These are phyloP conservation scores for Gaeumannomyces sp. DNA, from an alignment of 2,329 filamentous ascomycete species.

Conservation along the genomic window DNA sequence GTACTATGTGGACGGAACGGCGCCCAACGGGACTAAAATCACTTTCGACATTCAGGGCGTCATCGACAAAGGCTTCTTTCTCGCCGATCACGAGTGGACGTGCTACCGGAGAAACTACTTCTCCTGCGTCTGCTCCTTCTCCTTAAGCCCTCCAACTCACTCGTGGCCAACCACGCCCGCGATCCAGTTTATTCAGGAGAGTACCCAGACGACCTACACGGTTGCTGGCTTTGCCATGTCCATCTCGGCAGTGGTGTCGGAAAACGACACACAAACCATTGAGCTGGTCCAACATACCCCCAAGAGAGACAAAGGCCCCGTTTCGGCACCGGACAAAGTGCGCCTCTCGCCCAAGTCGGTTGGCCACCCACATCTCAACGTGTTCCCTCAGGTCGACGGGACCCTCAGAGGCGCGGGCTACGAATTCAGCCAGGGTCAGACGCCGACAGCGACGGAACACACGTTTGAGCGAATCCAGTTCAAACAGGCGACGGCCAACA, in stretches of 20 bases:
- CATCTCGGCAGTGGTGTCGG: conserved; percentile 77
- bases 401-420: conserved; percentile 29
- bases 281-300: conserved; percentile 87
- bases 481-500: conserved; percentile 90
- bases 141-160: conserved; percentile 47
- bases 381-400: conserved; percentile 35
- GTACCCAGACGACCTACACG: conserved; percentile 47
- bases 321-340: conserved; percentile 64
- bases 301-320: conserved; percentile 83
- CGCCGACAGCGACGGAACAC: conserved; percentile 39
- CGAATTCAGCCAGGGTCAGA: conserved; percentile 28
- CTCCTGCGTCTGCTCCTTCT: conserved; percentile 74
- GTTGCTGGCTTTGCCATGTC: conserved; percentile 75
- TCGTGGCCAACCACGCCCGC: conserved; percentile 23
- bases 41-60: conserved; percentile 70
- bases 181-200: conserved; percentile 44
- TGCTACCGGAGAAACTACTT: conserved; percentile 93
- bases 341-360: conserved; percentile 61
- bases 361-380: conserved; percentile 36
- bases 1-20: conserved; percentile 48
- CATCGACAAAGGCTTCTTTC: conserved; percentile 87
- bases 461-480: conserved; percentile 89
- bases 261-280: conserved; percentile 67
- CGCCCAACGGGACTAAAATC: conserved; percentile 39
- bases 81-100: conserved; percentile 77